These are phyloP conservation scores for Mycena leptocephala DNA, from an alignment of 768 basidiomycete species.

Conservation along the genomic window DNA sequence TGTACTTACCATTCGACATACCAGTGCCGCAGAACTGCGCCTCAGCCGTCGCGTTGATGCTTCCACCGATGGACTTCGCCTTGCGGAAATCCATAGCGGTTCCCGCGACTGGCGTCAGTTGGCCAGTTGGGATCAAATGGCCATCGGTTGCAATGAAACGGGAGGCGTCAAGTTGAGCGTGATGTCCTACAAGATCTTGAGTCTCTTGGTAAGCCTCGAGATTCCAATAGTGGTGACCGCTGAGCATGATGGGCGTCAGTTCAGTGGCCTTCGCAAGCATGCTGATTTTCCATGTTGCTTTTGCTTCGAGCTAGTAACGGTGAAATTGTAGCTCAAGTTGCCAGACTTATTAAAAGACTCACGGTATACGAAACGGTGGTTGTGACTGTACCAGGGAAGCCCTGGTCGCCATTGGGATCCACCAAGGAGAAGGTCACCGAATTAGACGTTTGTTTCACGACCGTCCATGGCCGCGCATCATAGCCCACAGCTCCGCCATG, in stretches of 20 bases:
- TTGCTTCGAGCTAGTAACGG: slow-evolving; percentile 52
- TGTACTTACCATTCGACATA: slow-evolving; percentile 29
- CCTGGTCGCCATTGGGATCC: slow-evolving; percentile 61
- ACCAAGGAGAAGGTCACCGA: slow-evolving; percentile 60
- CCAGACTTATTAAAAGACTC: not conserved
- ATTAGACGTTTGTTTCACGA: slow-evolving; percentile 48
- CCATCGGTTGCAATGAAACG: slow-evolving; percentile 59
- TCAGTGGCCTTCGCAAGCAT: slow-evolving; percentile 55
- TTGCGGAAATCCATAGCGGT: slow-evolving; percentile 62
- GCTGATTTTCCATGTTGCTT: slow-evolving; percentile 55
- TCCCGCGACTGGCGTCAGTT: slow-evolving; percentile 51
- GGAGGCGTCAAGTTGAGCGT: slow-evolving; percentile 55
- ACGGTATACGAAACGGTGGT: slow-evolving; percentile 45
- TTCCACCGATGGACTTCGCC: slow-evolving; percentile 56
- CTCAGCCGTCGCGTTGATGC: slow-evolving; percentile 54
- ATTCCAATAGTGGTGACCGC: slow-evolving; percentile 63
- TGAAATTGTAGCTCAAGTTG: slow-evolving; percentile 17
- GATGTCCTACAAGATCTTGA: slow-evolving; percentile 55
- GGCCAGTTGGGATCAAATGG: slow-evolving; percentile 58
- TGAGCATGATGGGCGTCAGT: slow-evolving; percentile 62
- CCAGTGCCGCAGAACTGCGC: slow-evolving; percentile 59
- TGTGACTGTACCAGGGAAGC: slow-evolving; percentile 63
- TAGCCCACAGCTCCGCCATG: slow-evolving; percentile 66
- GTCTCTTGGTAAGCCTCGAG: slow-evolving; percentile 61
- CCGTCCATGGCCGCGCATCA: slow-evolving; percentile 60